Evolutionary conservation across 192 early-diverging fungal genomes (phyloP), one percentile per base, ranked within the genome.

Genomic region (Mortierella claussenii): DNA sequence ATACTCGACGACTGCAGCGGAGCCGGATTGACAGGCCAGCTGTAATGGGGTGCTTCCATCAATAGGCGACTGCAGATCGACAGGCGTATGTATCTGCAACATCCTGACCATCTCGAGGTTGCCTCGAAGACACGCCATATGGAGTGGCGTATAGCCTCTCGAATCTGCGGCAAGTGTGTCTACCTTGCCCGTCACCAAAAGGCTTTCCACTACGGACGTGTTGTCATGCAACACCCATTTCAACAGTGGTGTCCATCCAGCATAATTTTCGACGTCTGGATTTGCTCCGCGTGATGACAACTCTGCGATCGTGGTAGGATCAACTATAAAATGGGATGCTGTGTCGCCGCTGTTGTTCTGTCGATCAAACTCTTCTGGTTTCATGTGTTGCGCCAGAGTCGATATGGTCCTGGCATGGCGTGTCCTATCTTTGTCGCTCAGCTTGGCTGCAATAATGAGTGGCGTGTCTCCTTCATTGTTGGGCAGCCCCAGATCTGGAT

Each of bases 21-120:
- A 61, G 26, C 57, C 54, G 26, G 58, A 64, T 37, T 69, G 64
- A 31, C 79, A 71, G 6, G 78, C 78, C 10, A 84, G 55, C n/a
- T 84, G 83, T 10, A 84, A 56, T 0, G 80, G 49, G 17, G 80
- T 82, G 20, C 74, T 78, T 8, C 83, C 83, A 36, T 80, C 56
- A 3, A 64, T 45, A 17, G 60, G 37, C 18, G 81, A 79, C 34
- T 75, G 67, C 13, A 65, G 11, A 36, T 82, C 62, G 20, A 50
- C 51, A 0, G 48, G 54, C 5, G 61, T 68, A 43, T 50, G 48
- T 6, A 37, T 42, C 21, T 62, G 42, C 34, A 68, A 55, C 40
- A 59, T 46, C 17, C 52, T 24, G 6, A 50, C 55, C 55, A 65
- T 67, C 33, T 64, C 50, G 7, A 68, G 33, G 32, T 65, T 65